Percentiles rank a stretch among this genome's conserved stretches.
These are phyloP conservation scores for Knoxia roxburghii DNA, from an alignment of 257 asterid species.

Conservation along the genomic window DNA sequence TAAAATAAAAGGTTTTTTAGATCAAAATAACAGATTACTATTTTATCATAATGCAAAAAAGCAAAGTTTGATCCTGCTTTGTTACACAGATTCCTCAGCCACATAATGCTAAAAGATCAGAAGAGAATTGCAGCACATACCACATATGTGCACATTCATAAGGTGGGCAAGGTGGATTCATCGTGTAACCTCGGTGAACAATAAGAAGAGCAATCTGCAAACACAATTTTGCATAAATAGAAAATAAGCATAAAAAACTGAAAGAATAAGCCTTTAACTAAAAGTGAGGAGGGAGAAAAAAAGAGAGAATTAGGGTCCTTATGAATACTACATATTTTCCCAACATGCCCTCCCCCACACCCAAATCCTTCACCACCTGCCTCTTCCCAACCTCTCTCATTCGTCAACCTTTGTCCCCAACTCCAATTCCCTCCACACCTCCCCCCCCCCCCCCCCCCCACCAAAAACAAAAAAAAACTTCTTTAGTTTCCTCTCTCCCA, in stretches of 20 bases:
- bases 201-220: constrained; percentile 81
- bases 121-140: constrained; percentile 33
- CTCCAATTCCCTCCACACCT: not conserved
- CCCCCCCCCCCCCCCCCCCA: too few species aligned
- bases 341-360: too few species aligned
- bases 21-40: not conserved
- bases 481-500: too few species aligned
- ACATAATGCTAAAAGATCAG: constrained; percentile 11
- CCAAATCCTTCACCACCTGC: not conserved
- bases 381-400: not conserved
- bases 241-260: constrained; percentile 1
- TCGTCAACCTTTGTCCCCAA: too few species aligned
- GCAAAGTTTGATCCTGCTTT: not conserved
- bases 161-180: constrained; percentile 98
- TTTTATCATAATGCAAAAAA: too few species aligned
- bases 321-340: too few species aligned
- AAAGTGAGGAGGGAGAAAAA: too few species aligned
- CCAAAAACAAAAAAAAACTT: too few species aligned
- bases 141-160: constrained; percentile 96
- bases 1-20: not conserved
- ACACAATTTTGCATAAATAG: constrained; percentile 16
- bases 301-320: not conserved
- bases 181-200: constrained; percentile 81
- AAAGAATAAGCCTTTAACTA: not conserved
- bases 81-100: constrained; percentile 16